Base-by-base conservation (phyloP, 176 grass and related monocot genomes). In the Cenchrus americanus region DNA sequence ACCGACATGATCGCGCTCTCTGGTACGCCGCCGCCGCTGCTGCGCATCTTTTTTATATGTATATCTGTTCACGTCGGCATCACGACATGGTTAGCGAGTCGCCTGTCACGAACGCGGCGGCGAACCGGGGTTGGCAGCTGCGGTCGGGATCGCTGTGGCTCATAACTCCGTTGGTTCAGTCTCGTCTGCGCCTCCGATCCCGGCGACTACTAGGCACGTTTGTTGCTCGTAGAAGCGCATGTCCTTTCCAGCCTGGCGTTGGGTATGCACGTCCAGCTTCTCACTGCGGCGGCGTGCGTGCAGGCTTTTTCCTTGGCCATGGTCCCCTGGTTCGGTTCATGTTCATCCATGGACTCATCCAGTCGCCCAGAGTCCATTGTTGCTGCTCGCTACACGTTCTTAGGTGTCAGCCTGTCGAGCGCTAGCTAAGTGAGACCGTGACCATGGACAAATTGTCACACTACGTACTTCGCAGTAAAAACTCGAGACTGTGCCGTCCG, bases 1-100 rank as follows among this genome's bases (percentile, higher is more conserved):
- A 91, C 88, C 52, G 94, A 96, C 80, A 96, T 96, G 94, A 91
- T 96, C 76, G 91, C 94, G 0, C 91, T 96, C 71, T 96, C 93
- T 74, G 93, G 93, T 89, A 79, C 68, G 21, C 3, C 42, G 4
- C 41, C 0, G 18, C 17, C 53, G 18, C 34, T 3, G 34, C 34
- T 37, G 34, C 34, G 34, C 34, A 37, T 4, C 3, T 37, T 37
- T 4, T 37, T 37, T 37, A 37, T 37, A 37, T 37, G 34, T 37
- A 37, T 37, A 2, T 30, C 27, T 30, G 1, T 30, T 37, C 34
- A 37, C 34, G 34, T 37, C 34, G 3, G 34, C 34, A 37, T 37
- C 34, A 37, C 34, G 34, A 37, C 34, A 37, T 37, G 54, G 83
- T 73, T 72, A 30, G 47, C 68, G 8, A 10, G 76, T 79, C 84